Evolutionary conservation across 495 filamentous ascomycete species (phyloP).

Genomic region (Pyrenula massariospora): DNA sequence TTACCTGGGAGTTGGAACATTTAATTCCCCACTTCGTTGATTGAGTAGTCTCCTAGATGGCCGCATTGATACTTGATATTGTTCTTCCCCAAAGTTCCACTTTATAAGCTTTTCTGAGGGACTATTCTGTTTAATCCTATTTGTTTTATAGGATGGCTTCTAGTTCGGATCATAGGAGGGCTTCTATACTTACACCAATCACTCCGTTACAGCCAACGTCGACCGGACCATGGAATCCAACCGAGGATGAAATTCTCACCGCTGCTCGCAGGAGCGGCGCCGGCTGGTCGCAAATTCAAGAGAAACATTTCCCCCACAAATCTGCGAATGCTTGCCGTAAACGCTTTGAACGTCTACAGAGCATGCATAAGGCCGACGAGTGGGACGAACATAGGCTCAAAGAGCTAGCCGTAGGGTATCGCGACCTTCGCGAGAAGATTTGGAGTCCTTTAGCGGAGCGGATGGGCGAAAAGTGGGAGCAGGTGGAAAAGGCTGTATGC

Average conservation of each 20-base stretch:
- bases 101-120: too few relatives aligned
- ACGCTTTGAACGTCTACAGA: slow-evolving; percentile 63
- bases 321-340: slow-evolving; percentile 72
- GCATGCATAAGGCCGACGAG: slow-evolving; percentile 45
- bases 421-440: slow-evolving; percentile 56
- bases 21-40: too few relatives aligned
- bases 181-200: slow-evolving; percentile 1
- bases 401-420: slow-evolving; percentile 53
- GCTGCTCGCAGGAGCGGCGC: slow-evolving; percentile 48
- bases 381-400: slow-evolving; percentile 60
- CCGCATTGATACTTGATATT: too few relatives aligned
- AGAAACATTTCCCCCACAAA: slow-evolving; percentile 56
- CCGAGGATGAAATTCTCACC: slow-evolving; percentile 53
- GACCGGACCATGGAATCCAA: slow-evolving; percentile 46
- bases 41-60: too few relatives aligned
- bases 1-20: too few relatives aligned
- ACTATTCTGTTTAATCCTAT: too few relatives aligned
- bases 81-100: too few relatives aligned
- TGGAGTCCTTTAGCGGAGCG: slow-evolving; percentile 52
- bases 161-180: too few relatives aligned
- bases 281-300: slow-evolving; percentile 63
- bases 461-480: slow-evolving; percentile 57
- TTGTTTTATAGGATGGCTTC: too few relatives aligned
- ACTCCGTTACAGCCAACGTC: slow-evolving; percentile 34
- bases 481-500: slow-evolving; percentile 59